Conservation (phyloP, 768 basidiomycete species). For the Daedaleopsis sinensis region DNA sequence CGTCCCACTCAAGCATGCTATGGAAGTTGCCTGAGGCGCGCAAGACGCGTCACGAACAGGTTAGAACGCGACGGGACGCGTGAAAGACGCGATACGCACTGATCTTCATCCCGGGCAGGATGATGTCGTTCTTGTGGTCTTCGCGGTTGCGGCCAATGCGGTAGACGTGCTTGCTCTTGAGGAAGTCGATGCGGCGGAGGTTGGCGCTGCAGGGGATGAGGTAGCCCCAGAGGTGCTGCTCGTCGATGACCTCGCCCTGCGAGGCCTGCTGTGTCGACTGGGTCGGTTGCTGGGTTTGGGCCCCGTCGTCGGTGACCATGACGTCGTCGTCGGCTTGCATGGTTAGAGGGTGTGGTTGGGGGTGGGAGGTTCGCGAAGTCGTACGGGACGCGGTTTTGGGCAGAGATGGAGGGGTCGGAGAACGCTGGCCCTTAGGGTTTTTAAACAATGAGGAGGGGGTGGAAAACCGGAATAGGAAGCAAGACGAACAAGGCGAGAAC, state of each 20-base stretch:
- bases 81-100: constrained; percentile 48
- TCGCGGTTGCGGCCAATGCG: constrained; percentile 55
- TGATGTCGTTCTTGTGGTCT: constrained; percentile 44
- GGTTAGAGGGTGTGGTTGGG: background rate
- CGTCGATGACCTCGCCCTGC: constrained; percentile 32
- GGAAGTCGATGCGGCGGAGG: constrained; percentile 63
- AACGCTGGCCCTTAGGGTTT: background rate
- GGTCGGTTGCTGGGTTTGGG: constrained; percentile 29
- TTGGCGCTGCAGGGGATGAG: constrained; percentile 62
- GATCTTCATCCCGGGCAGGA: constrained; percentile 72
- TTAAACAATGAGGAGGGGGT: background rate
- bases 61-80: background rate
- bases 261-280: constrained; percentile 46
- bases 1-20: constrained; percentile 63
- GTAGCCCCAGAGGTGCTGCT: constrained; percentile 64
- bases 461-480: background rate
- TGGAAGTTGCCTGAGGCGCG: constrained; percentile 51
- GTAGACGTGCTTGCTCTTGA: constrained; percentile 51
- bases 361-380: background rate
- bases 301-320: constrained; percentile 22
- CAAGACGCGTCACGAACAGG: constrained; percentile 30
- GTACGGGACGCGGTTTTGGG: background rate
- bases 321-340: constrained; percentile 22
- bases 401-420: background rate
- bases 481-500: background rate